Conservation (phyloP, 2,329 filamentous ascomycete species). For the Sclerotinia nivalis region DNA sequence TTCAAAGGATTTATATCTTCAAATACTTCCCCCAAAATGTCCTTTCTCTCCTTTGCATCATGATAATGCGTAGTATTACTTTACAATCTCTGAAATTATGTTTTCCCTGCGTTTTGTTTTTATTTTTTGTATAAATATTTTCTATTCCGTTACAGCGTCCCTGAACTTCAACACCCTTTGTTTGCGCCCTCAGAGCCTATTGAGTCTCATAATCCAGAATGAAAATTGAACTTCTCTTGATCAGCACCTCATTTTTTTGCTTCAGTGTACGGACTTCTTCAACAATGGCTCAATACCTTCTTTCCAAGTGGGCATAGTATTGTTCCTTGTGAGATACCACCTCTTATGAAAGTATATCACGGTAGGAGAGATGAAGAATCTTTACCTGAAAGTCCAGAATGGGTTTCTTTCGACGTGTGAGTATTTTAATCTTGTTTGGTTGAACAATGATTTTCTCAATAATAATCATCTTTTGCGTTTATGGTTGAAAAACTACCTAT, state of each 20-base stretch:
- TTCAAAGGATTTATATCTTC: neutral
- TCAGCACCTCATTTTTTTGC: constrained; percentile 51
- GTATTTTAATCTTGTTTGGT: constrained; percentile 21
- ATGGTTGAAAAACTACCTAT: neutral
- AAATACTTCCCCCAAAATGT: neutral
- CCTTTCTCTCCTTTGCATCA: neutral
- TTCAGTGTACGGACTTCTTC: constrained; percentile 48
- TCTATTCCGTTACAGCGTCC: neutral
- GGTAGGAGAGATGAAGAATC: constrained; percentile 45
- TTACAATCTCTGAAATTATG: neutral
- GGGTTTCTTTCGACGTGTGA: constrained; percentile 52
- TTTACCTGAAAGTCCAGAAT: constrained; percentile 51
- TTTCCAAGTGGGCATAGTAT: constrained; percentile 53
- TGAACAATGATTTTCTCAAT: too few species aligned
- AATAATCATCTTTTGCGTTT: neutral
- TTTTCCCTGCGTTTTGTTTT: neutral
- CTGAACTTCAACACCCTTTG: constrained; percentile 3
- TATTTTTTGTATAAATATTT: neutral
- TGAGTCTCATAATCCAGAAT: constrained; percentile 15
- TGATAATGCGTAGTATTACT: neutral
- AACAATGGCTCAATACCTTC: constrained; percentile 54
- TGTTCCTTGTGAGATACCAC: constrained; percentile 48
- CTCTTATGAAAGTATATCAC: constrained; percentile 52
- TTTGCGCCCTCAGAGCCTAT: too few species aligned
- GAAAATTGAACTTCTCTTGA: constrained; percentile 50